phyloP scores from a whole-genome alignment of 2,329 filamentous ascomycete genomes.

The Kalmusia sp. region DNA sequence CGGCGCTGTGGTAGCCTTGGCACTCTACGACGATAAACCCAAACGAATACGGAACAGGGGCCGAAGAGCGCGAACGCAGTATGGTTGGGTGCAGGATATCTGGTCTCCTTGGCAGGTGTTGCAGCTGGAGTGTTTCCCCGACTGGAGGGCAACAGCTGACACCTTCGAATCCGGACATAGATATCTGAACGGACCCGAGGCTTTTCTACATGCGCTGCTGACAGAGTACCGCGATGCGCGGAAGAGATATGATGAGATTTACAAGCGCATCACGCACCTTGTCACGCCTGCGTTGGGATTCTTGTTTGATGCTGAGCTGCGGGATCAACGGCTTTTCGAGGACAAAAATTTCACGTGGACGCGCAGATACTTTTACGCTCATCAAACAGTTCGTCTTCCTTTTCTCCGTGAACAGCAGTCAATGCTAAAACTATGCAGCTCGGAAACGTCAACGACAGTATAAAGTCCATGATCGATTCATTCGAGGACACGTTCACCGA shows the following conservation, averaged over 20 bases:
- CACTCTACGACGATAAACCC: conserved; percentile 60
- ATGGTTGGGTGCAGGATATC: conserved; percentile 64
- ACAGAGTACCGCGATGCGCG: conserved; percentile 67
- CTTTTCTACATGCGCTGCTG: conserved; percentile 65
- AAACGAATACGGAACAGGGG: conserved; percentile 58
- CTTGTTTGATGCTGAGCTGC: conserved; percentile 63
- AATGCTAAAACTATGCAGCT: conserved; percentile 35
- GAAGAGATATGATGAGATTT: conserved; percentile 64
- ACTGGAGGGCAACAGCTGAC: conserved; percentile 54
- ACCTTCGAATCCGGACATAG: conserved; percentile 62
- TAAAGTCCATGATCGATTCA: conserved; percentile 64
- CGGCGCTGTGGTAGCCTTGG: conserved; percentile 65
- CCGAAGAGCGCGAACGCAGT: conserved; percentile 55
- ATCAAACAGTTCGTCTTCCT: conserved; percentile 54
- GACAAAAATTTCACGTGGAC: conserved; percentile 68
- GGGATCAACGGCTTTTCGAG: conserved; percentile 67
- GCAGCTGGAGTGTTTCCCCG: conserved; percentile 13
- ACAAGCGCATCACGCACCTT: conserved; percentile 63
- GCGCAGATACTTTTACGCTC: conserved; percentile 68
- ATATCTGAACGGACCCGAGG: conserved; percentile 67
- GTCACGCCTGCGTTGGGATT: conserved; percentile 67
- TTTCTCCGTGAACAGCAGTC: neutral
- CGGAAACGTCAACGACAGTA: conserved; percentile 65
- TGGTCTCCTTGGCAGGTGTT: conserved; percentile 64
- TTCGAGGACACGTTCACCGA: conserved; percentile 66